These are phyloP conservation scores for Porcisia deanei DNA, from an alignment of 208 protist species.

Conservation along the genomic window DNA sequence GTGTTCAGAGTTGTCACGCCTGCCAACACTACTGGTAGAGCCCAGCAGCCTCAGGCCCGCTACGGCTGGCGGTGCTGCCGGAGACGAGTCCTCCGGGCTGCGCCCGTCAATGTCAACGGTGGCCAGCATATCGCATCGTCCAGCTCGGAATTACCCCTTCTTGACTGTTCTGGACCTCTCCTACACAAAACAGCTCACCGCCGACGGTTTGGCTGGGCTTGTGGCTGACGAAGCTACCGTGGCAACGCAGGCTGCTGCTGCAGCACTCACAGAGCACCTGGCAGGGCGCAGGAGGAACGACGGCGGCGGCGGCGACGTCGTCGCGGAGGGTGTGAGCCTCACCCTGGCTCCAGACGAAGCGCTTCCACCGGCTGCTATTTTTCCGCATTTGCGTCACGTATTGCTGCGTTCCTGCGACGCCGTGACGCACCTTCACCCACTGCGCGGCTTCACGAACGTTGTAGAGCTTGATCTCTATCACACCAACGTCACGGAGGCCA, in stretches of 20 bases:
- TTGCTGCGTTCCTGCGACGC: constrained; percentile 50
- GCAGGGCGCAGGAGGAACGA: background rate
- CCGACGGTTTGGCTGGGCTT: constrained; percentile 4
- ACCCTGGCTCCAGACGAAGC: background rate
- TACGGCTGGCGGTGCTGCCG: background rate
- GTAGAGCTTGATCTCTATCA: constrained; percentile 64
- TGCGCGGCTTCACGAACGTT: constrained; percentile 31
- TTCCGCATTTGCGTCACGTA: constrained; percentile 28
- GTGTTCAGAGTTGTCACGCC: constrained; percentile 31
- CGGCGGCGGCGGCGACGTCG: background rate
- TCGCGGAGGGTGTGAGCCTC: background rate
- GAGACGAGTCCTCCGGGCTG: background rate
- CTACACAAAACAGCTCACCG: constrained; percentile 6
- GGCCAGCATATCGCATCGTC: background rate
- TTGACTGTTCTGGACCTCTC: constrained; percentile 9
- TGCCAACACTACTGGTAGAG: constrained; percentile 25
- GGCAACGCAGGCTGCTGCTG: background rate
- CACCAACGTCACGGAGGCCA: constrained; percentile 38
- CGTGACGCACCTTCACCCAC: constrained; percentile 29
- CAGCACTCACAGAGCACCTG: background rate
- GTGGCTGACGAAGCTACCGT: background rate
- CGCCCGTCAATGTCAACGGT: background rate
- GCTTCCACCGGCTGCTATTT: background rate
- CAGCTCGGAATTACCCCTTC: background rate
- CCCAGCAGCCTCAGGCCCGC: background rate